Conservation (phyloP, 176 grass and related monocot genomes). For the Guadua angustifolia region DNA sequence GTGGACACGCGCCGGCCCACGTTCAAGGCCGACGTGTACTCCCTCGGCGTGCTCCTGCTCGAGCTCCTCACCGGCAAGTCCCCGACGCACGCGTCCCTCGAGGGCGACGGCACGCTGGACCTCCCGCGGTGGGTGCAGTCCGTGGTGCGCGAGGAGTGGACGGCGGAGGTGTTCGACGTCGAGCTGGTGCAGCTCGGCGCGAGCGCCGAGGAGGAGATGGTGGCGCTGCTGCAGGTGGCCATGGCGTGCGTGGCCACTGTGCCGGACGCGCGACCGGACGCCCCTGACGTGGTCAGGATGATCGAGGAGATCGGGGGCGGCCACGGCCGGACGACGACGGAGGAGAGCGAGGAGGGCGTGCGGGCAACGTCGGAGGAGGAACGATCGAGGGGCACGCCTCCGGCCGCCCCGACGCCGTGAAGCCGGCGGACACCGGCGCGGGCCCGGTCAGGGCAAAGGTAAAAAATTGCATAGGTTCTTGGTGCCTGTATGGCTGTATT, state of each 20-base stretch:
- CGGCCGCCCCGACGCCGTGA: slow-evolving; percentile 68
- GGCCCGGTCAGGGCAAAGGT: slow-evolving; percentile 15
- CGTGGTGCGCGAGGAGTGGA: slow-evolving; percentile 97
- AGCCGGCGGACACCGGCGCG: neutral
- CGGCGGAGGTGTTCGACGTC: slow-evolving; percentile 97
- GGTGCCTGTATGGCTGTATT: slow-evolving; percentile 45
- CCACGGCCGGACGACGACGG: slow-evolving; percentile 55
- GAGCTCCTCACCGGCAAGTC: slow-evolving; percentile 94
- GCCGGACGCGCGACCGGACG: slow-evolving; percentile 75
- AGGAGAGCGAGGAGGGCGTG: slow-evolving; percentile 63
- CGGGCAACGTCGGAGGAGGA: slow-evolving; percentile 60
- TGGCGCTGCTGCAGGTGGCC: slow-evolving; percentile 89
- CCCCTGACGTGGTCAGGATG: slow-evolving; percentile 74
- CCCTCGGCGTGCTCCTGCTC: slow-evolving; percentile 80
- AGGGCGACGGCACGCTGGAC: slow-evolving; percentile 84
- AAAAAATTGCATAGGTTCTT: slow-evolving; percentile 49
- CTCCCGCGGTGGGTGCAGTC: slow-evolving; percentile 95
- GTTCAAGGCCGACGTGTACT: slow-evolving; percentile 89
- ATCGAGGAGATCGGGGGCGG: slow-evolving; percentile 81
- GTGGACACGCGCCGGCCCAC: slow-evolving; percentile 77
- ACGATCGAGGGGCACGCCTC: slow-evolving; percentile 66
- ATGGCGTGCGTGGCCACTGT: slow-evolving; percentile 90
- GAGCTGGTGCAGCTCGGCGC: slow-evolving; percentile 84
- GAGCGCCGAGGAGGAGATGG: slow-evolving; percentile 98
- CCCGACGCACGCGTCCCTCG: slow-evolving; percentile 70